A percentile compares a stretch with the other conserved stretches of the same genome.
phyloP scores from a whole-genome alignment of 2,329 filamentous ascomycete species.

The Colletotrichum coccodes region DNA sequence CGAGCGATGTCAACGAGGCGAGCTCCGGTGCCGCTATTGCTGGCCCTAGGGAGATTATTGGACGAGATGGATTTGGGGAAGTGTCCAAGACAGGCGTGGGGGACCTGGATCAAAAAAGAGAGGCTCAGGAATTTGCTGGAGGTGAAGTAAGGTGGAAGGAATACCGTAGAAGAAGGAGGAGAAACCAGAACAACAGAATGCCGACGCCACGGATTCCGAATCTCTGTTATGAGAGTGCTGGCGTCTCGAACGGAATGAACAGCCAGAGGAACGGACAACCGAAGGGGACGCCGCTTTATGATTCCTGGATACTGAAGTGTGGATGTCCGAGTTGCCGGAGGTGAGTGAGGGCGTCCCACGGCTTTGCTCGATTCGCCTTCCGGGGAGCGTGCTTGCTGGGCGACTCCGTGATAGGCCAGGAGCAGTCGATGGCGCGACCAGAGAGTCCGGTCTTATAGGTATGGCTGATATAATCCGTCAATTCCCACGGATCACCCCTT shows the following conservation, averaged over 20 bases:
- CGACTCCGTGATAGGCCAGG: constrained; percentile 24
- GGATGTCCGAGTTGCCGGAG: constrained; percentile 14
- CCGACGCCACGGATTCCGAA: background rate
- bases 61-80: constrained; percentile 7
- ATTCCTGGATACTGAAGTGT: background rate
- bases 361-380: constrained; percentile 3
- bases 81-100: constrained; percentile 18
- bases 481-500: constrained; percentile 13
- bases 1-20: constrained; percentile 23
- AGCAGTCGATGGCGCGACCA: constrained; percentile 13
- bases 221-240: constrained; percentile 1
- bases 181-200: background rate
- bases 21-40: background rate
- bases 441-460: constrained; percentile 23
- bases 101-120: constrained; percentile 13
- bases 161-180: background rate
- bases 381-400: background rate
- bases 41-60: constrained; percentile 3
- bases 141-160: constrained; percentile 16
- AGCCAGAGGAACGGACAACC: background rate
- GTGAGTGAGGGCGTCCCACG: constrained; percentile 5
- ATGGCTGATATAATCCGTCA: constrained; percentile 17
- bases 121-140: constrained; percentile 27
- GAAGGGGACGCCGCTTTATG: background rate
- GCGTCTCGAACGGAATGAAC: background rate